Conservation (phyloP, 2,329 filamentous ascomycete species). For the Alternaria longipes region DNA sequence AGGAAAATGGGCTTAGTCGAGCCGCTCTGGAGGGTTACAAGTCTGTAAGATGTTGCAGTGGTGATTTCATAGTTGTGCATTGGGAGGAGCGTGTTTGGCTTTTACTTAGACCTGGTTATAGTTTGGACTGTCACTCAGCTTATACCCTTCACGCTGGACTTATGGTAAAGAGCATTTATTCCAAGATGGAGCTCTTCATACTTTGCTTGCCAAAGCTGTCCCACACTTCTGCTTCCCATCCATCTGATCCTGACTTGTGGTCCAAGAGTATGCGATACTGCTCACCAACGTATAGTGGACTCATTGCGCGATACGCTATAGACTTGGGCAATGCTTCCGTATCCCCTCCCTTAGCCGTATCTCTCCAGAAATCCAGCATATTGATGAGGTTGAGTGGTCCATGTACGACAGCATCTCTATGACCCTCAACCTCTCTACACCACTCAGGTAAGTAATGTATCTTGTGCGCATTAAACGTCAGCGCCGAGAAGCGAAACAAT, state of each 20-base stretch:
- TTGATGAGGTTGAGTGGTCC: slow-evolving; percentile 78
- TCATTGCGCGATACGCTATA: slow-evolving; percentile 45
- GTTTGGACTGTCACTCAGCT: not conserved
- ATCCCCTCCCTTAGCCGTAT: slow-evolving; percentile 25
- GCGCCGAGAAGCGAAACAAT: slow-evolving; percentile 88
- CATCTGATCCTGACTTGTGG: not conserved
- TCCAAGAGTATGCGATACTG: slow-evolving; percentile 41
- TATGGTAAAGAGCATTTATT: slow-evolving; percentile 18
- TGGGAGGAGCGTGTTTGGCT: not conserved
- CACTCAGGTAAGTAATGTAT: slow-evolving; percentile 86
- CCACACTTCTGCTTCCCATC: slow-evolving; percentile 43
- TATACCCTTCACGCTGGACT: slow-evolving; percentile 5
- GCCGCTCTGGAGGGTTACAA: not conserved
- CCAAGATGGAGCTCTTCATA: slow-evolving; percentile 43
- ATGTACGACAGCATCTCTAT: slow-evolving; percentile 81
- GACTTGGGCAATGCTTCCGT: slow-evolving; percentile 35
- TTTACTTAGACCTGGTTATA: slow-evolving; percentile 5
- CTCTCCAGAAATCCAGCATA: slow-evolving; percentile 49
- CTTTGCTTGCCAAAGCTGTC: slow-evolving; percentile 43
- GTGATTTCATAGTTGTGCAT: slow-evolving; percentile 11
- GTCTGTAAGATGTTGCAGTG: slow-evolving; percentile 5
- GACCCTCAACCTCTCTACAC: slow-evolving; percentile 75
- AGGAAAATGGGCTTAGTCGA: slow-evolving; percentile 73
- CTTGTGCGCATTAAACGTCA: slow-evolving; percentile 91
- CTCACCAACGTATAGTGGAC: slow-evolving; percentile 45